A percentile compares a stretch with the other conserved stretches of the same genome.
Conservation (phyloP, 805 yeast species). For the Yamadazyma paraphyllophila region DNA sequence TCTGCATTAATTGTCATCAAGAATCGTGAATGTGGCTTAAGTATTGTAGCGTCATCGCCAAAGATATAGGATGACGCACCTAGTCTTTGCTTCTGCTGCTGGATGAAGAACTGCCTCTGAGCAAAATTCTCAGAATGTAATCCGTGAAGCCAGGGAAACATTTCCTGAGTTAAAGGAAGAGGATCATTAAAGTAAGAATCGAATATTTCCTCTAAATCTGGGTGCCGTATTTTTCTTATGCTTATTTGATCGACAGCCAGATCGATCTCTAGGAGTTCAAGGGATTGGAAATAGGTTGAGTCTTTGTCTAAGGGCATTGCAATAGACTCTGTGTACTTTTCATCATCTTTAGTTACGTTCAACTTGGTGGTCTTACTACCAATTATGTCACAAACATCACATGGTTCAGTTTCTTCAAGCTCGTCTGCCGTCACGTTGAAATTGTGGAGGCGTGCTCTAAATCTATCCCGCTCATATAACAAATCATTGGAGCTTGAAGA, state of each 20-base stretch:
- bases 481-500: constrained; percentile 41
- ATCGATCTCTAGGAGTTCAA: not conserved
- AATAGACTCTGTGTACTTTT: not conserved
- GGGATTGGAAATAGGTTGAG: constrained; percentile 1
- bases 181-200: constrained; percentile 38
- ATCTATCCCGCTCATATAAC: constrained; percentile 39
- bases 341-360: constrained; percentile 16
- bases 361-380: constrained; percentile 38
- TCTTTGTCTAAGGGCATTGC: constrained; percentile 1
- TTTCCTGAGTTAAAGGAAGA: constrained; percentile 58
- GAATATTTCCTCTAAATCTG: constrained; percentile 22
- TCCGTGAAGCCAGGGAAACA: constrained; percentile 94
- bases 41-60: not conserved
- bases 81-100: constrained; percentile 23
- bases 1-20: constrained; percentile 34
- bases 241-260: not conserved
- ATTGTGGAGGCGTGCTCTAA: constrained; percentile 36
- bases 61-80: not conserved
- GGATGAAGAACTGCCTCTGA: constrained; percentile 46
- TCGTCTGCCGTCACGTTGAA: constrained; percentile 22
- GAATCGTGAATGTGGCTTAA: constrained; percentile 27
- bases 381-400: constrained; percentile 37
- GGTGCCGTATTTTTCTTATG: constrained; percentile 17
- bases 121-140: constrained; percentile 56
- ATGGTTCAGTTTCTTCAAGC: constrained; percentile 11